Evolutionary conservation across 148 eudicot genomes (phyloP).

Genomic region (Silene uniflora): DNA sequence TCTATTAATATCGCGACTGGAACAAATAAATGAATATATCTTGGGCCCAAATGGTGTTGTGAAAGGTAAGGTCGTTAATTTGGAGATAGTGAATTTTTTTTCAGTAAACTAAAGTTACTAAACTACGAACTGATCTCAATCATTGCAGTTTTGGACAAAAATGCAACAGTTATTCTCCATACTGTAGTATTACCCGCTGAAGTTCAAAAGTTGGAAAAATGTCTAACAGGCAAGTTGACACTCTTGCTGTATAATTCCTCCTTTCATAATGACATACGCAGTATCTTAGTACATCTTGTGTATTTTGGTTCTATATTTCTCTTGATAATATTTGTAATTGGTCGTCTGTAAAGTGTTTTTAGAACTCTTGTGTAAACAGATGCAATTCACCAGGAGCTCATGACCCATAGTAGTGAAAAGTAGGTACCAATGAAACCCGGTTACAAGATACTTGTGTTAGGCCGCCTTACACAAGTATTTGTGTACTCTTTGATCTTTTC

Average conservation of each 20-base stretch:
- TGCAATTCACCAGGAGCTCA: too few relatives aligned
- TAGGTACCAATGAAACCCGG: too few relatives aligned
- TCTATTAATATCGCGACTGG: conserved; percentile 46
- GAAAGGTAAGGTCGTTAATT: conserved; percentile 45
- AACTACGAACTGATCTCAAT: conserved; percentile 5
- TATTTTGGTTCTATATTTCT: neutral
- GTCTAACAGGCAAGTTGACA: conserved; percentile 47
- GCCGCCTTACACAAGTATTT: too few relatives aligned
- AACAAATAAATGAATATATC: conserved; percentile 54
- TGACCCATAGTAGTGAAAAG: too few relatives aligned
- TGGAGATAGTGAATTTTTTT: conserved; percentile 7
- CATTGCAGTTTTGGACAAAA: conserved; percentile 58
- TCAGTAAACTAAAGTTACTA: conserved; percentile 9
- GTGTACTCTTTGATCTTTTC: neutral
- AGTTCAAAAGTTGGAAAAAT: conserved; percentile 65
- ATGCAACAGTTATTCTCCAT: conserved; percentile 53
- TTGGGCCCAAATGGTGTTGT: conserved; percentile 49
- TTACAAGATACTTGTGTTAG: too few relatives aligned
- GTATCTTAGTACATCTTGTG: neutral
- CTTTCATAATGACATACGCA: neutral
- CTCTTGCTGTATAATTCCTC: neutral
- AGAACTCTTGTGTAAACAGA: too few relatives aligned
- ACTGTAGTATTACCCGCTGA: conserved; percentile 41
- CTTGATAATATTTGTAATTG: neutral
- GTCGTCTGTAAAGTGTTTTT: too few relatives aligned